A percentile compares a stretch with the other conserved stretches of the same genome.
These are phyloP conservation scores for Debaryomyces maramus DNA, from an alignment of 805 yeast species.

Conservation along the genomic window DNA sequence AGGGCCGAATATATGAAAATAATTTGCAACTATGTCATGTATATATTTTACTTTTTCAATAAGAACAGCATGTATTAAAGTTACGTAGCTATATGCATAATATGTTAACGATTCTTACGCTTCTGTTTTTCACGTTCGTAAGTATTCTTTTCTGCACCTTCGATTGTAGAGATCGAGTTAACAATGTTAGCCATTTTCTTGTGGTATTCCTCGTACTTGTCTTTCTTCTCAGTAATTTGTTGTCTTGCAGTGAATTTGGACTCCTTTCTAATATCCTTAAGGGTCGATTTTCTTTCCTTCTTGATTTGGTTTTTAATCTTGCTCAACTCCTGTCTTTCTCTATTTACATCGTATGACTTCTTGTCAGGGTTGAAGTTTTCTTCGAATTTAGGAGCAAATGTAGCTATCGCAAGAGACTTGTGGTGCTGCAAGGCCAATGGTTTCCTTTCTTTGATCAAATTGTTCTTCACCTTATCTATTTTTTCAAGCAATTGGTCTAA, in stretches of 20 bases:
- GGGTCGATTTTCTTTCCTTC: slow-evolving; percentile 84
- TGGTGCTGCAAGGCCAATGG: slow-evolving; percentile 85
- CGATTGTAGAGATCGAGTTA: slow-evolving; percentile 86
- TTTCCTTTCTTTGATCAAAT: slow-evolving; percentile 27
- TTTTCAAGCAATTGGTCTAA: slow-evolving; percentile 48
- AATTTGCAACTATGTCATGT: no score
- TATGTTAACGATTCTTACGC: slow-evolving; percentile 57
- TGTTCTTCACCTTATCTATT: slow-evolving; percentile 45
- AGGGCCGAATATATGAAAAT: no score
- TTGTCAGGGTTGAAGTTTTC: slow-evolving; percentile 95
- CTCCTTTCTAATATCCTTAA: slow-evolving; percentile 90
- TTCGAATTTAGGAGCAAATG: slow-evolving; percentile 88
- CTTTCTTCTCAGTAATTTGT: slow-evolving; percentile 75
- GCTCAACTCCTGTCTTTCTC: slow-evolving; percentile 75
- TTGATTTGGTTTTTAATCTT: slow-evolving; percentile 84
- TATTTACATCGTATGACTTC: slow-evolving; percentile 84
- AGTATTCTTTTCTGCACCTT: slow-evolving; percentile 91
- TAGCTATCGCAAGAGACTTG: slow-evolving; percentile 78
- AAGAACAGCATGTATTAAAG: no score
- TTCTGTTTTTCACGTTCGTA: slow-evolving; percentile 82
- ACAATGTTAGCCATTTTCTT: slow-evolving; percentile 84
- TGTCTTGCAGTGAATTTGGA: slow-evolving; percentile 84
- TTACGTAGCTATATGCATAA: no score
- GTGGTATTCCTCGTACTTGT: slow-evolving; percentile 76
- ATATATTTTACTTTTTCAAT: no score